Conservation (phyloP, 2,329 filamentous ascomycete species). For the Endocalyx cinctus region DNA sequence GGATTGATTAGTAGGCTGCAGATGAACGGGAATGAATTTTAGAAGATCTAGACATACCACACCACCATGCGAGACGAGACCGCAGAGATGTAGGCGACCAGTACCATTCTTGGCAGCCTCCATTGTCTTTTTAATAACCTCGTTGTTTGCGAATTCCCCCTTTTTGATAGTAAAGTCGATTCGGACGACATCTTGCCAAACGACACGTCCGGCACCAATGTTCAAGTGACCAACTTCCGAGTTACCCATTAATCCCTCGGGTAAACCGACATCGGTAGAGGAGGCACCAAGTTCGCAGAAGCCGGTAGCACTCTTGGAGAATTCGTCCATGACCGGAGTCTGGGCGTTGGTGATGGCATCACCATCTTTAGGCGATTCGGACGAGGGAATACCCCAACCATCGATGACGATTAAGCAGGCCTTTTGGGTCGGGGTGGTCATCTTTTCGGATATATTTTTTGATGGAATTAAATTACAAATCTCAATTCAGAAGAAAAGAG, state of each 20-base stretch:
- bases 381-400: slow-evolving; percentile 88
- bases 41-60: slow-evolving; percentile 51
- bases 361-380: slow-evolving; percentile 77
- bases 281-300: slow-evolving; percentile 94
- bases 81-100: slow-evolving; percentile 86
- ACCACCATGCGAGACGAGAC: slow-evolving; percentile 91
- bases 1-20: not conserved
- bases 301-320: slow-evolving; percentile 76
- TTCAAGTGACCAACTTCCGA: slow-evolving; percentile 98
- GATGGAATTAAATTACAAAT: slow-evolving; percentile 5
- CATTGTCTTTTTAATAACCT: slow-evolving; percentile 73
- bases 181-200: slow-evolving; percentile 97
- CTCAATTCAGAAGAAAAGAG: slow-evolving; percentile 2
- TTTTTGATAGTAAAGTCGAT: slow-evolving; percentile 94
- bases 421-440: slow-evolving; percentile 54
- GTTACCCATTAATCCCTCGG: slow-evolving; percentile 98
- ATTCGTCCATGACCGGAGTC: slow-evolving; percentile 91
- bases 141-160: slow-evolving; percentile 68
- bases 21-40: not conserved
- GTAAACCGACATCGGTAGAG: slow-evolving; percentile 89
- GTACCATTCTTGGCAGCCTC: slow-evolving; percentile 79
- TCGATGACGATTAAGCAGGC: slow-evolving; percentile 88
- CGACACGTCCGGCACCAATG: slow-evolving; percentile 93
- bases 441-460: slow-evolving; percentile 25
- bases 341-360: slow-evolving; percentile 93